phyloP scores from a whole-genome alignment of 768 basidiomycete genomes.

The Sarcomyxa edulis region DNA sequence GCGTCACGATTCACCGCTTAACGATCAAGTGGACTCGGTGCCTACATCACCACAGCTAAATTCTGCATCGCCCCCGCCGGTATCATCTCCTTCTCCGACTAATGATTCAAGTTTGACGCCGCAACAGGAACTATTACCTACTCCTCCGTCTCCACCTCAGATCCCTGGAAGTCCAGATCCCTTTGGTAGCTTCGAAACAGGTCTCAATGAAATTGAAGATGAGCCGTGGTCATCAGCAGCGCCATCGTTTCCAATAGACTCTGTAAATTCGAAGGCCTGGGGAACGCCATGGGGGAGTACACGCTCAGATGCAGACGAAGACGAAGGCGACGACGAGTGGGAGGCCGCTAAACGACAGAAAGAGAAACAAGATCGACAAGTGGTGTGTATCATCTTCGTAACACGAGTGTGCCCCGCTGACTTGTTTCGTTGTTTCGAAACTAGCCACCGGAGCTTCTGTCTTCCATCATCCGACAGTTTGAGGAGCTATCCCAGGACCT shows the following conservation, averaged over 20 bases:
- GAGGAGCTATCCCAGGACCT: conserved; percentile 45
- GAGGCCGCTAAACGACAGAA: conserved; percentile 55
- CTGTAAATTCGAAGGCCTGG: conserved; percentile 31
- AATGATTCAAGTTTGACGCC: too few relatives aligned
- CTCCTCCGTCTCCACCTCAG: conserved; percentile 9
- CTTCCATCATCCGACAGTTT: conserved; percentile 49
- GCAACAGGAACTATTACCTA: too few relatives aligned
- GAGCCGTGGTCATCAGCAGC: conserved; percentile 33
- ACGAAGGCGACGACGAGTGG: conserved; percentile 56
- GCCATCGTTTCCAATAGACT: conserved; percentile 14
- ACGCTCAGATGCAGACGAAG: conserved; percentile 8
- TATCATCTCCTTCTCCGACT: too few relatives aligned
- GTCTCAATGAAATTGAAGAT: conserved; percentile 20
- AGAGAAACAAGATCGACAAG: conserved; percentile 52
- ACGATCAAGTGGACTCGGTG: conserved; percentile 3
- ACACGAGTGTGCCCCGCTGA: too few relatives aligned
- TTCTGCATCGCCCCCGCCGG: too few relatives aligned
- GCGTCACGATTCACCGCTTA: too few relatives aligned
- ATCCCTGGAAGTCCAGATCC: conserved; percentile 36
- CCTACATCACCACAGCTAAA: conserved; percentile 9
- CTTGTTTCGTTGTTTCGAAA: conserved; percentile 12
- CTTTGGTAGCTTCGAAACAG: conserved; percentile 59
- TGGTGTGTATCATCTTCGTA: conserved; percentile 52
- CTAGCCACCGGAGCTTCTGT: conserved; percentile 70
- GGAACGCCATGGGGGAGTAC: too few relatives aligned